Evolutionary conservation across 2,329 filamentous ascomycete genomes (phyloP).

Genomic region (Fusarium euwallaceae): DNA sequence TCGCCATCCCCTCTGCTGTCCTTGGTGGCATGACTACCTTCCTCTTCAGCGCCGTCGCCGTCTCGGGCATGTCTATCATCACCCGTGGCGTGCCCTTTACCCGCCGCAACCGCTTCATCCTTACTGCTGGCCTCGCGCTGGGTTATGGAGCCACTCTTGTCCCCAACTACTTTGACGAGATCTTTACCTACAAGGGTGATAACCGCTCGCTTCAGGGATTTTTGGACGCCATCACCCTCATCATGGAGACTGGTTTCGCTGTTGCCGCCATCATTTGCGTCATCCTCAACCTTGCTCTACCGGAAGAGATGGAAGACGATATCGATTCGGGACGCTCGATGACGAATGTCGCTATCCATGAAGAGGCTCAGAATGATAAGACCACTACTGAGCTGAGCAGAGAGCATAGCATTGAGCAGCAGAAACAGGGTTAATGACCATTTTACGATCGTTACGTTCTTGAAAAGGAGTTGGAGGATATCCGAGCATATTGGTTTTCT

Average conservation of each 20-base stretch:
- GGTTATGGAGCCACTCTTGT: conserved; percentile 79
- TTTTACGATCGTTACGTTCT: background rate
- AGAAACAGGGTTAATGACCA: conserved; percentile 28
- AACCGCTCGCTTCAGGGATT: conserved; percentile 80
- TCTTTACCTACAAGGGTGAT: conserved; percentile 79
- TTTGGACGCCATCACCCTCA: conserved; percentile 78
- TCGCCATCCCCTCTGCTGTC: conserved; percentile 77
- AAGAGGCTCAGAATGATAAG: conserved; percentile 19
- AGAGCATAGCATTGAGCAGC: conserved; percentile 42
- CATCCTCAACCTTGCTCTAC: conserved; percentile 78
- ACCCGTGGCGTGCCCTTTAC: conserved; percentile 77
- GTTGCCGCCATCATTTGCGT: conserved; percentile 81
- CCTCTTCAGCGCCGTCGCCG: conserved; percentile 81
- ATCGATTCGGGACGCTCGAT: conserved; percentile 44
- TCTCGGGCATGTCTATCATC: conserved; percentile 83
- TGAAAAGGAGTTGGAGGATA: conserved; percentile 3
- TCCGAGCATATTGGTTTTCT: background rate
- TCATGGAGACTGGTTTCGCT: conserved; percentile 82
- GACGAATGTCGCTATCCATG: conserved; percentile 33
- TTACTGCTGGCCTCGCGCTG: conserved; percentile 79
- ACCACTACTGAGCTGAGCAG: conserved; percentile 29
- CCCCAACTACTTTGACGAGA: conserved; percentile 74
- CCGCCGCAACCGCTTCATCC: conserved; percentile 84
- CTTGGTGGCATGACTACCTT: conserved; percentile 84
- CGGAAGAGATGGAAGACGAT: conserved; percentile 79